A percentile compares a stretch with the other conserved stretches of the same genome.
These are phyloP conservation scores for Pseudoneurospora amorphoporcata DNA, from an alignment of 495 filamentous ascomycete genomes.

Conservation along the genomic window DNA sequence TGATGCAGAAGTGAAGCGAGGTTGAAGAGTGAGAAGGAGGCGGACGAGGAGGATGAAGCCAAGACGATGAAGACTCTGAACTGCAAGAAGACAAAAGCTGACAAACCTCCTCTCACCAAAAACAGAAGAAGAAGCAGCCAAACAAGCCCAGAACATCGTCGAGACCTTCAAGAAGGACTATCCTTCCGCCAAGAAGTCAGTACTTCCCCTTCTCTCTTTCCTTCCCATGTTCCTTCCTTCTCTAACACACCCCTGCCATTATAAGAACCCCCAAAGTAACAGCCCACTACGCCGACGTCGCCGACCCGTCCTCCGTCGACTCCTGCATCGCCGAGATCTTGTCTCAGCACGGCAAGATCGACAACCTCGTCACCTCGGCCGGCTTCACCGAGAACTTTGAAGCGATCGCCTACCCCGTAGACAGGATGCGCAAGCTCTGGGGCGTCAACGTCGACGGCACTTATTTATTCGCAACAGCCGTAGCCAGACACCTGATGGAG, in stretches of 20 bases:
- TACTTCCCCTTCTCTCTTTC: background rate
- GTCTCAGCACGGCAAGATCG: slow-evolving; percentile 64
- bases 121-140: slow-evolving; percentile 72
- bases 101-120: background rate
- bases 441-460: slow-evolving; percentile 92
- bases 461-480: slow-evolving; percentile 73
- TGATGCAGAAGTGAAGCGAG: background rate
- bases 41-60: background rate
- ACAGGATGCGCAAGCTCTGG: slow-evolving; percentile 86
- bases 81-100: background rate
- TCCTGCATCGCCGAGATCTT: slow-evolving; percentile 57
- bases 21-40: background rate
- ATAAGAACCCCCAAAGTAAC: slow-evolving; percentile 68
- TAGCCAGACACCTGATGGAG: slow-evolving; percentile 84
- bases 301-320: slow-evolving; percentile 65
- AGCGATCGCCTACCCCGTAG: slow-evolving; percentile 76
- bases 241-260: background rate
- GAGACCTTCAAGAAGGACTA: slow-evolving; percentile 67
- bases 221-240: background rate
- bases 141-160: slow-evolving; percentile 60
- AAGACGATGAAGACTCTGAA: background rate
- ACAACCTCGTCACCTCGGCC: slow-evolving; percentile 88
- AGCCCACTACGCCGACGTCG: slow-evolving; percentile 81
- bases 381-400: slow-evolving; percentile 95
- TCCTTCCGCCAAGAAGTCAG: slow-evolving; percentile 59